Conservation (phyloP, 2,329 filamentous ascomycete species). For the Cytospora mali region DNA sequence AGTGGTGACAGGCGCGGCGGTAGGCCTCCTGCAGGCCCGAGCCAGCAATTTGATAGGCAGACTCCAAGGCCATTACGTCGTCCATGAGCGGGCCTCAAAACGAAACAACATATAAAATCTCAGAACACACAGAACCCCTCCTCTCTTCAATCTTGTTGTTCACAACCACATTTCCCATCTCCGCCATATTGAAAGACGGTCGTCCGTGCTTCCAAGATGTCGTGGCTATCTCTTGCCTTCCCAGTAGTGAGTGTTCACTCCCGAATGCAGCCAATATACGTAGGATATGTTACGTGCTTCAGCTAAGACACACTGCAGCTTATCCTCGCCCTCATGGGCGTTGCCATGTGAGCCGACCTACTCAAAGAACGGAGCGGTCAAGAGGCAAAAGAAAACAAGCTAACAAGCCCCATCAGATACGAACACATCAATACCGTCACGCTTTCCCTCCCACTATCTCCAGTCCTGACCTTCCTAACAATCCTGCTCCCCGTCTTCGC, state of each 20-base stretch:
- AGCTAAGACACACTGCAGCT: constrained; percentile 22
- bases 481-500: constrained; percentile 46
- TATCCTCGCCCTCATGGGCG: constrained; percentile 31
- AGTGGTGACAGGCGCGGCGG: neutral
- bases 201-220: neutral
- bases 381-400: constrained; percentile 12
- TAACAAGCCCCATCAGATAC: constrained; percentile 35
- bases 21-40: constrained; percentile 16
- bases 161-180: neutral
- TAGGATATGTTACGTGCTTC: neutral
- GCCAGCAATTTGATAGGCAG: neutral
- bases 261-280: too few species aligned
- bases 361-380: neutral
- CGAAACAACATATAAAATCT: neutral
- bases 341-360: constrained; percentile 31
- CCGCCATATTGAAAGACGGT: neutral
- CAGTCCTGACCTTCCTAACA: constrained; percentile 40
- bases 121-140: constrained; percentile 9
- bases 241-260: constrained; percentile 12
- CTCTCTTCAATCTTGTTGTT: neutral
- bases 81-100: neutral
- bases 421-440: constrained; percentile 42
- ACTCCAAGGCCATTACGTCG: neutral
- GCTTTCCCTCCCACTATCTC: constrained; percentile 46
- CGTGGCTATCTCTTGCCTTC: constrained; percentile 6